Evolutionary conservation across 148 eudicot genomes (phyloP).

Genomic region (Arctostaphylos glauca): DNA sequence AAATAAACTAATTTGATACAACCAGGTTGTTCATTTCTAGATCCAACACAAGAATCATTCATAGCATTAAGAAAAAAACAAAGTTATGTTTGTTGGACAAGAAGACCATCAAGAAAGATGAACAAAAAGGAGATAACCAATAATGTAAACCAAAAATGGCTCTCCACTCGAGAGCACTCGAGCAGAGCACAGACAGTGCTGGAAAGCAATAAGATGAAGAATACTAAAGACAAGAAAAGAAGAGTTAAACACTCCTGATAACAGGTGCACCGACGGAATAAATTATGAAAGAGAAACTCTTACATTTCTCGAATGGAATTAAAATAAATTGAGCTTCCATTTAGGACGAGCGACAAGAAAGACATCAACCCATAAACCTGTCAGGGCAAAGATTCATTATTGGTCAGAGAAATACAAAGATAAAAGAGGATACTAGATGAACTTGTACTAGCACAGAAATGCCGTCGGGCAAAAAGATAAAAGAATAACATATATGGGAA

Average conservation of each 20-base stretch:
- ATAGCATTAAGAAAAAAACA: neutral
- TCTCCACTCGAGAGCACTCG: neutral
- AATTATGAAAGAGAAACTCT: slow-evolving; percentile 21
- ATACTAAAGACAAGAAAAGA: neutral
- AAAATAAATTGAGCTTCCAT: slow-evolving; percentile 74
- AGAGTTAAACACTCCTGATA: neutral
- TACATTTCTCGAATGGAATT: slow-evolving; percentile 92
- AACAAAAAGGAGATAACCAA: neutral
- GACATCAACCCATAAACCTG: slow-evolving; percentile 97
- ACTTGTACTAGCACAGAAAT: neutral
- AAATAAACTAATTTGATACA: neutral
- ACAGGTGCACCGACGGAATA: neutral
- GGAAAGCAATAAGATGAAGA: neutral
- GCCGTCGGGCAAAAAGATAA: neutral
- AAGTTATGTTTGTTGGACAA: neutral
- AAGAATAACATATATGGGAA: neutral
- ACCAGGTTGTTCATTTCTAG: neutral
- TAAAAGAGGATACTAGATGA: neutral
- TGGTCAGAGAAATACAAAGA: slow-evolving; percentile 8
- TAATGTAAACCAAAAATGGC: neutral
- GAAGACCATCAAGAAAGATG: neutral
- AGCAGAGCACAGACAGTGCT: too few relatives aligned
- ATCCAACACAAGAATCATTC: neutral
- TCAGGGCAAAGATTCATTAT: slow-evolving; percentile 13
- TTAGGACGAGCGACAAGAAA: slow-evolving; percentile 71